These are phyloP conservation scores for Penicillium longicatenatum DNA, from an alignment of 495 filamentous ascomycete species.

Conservation along the genomic window DNA sequence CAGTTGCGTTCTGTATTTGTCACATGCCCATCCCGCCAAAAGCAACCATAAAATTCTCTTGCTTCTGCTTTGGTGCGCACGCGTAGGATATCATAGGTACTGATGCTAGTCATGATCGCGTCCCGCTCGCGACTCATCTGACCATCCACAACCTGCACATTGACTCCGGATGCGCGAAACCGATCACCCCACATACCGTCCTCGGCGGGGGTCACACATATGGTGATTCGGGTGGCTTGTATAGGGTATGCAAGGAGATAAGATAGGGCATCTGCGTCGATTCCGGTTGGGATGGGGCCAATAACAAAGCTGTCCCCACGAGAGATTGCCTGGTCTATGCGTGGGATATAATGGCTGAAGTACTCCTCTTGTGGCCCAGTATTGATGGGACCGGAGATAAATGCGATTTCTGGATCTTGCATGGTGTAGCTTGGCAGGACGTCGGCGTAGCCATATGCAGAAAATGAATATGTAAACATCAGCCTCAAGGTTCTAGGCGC, in stretches of 20 bases:
- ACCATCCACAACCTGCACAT: constrained; percentile 22
- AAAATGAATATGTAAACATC: background rate
- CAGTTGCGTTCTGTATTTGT: constrained; percentile 39
- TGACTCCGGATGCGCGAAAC: constrained; percentile 19
- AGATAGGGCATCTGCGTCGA: constrained; percentile 30
- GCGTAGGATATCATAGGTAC: constrained; percentile 32
- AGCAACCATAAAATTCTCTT: constrained; percentile 22
- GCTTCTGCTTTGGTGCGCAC: constrained; percentile 25
- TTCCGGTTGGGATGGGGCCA: constrained; percentile 25
- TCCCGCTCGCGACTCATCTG: constrained; percentile 28
- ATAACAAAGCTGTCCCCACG: constrained; percentile 27
- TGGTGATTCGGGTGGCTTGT: constrained; percentile 23
- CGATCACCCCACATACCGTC: constrained; percentile 17
- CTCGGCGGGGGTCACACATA: constrained; percentile 28
- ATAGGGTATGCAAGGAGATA: constrained; percentile 30
- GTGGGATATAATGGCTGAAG: constrained; percentile 27
- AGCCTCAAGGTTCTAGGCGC: background rate
- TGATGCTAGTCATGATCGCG: constrained; percentile 28
- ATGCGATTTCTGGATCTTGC: constrained; percentile 18
- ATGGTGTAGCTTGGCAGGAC: background rate
- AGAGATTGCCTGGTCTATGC: constrained; percentile 22
- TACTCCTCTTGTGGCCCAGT: constrained; percentile 22
- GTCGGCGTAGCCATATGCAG: background rate
- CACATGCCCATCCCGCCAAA: constrained; percentile 22
- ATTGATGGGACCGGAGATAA: constrained; percentile 35